Evolutionary conservation across 164 flowering plant species (phyloP), one percentile per base, ranked within the genome.

Genomic region (Platanus orientalis): DNA sequence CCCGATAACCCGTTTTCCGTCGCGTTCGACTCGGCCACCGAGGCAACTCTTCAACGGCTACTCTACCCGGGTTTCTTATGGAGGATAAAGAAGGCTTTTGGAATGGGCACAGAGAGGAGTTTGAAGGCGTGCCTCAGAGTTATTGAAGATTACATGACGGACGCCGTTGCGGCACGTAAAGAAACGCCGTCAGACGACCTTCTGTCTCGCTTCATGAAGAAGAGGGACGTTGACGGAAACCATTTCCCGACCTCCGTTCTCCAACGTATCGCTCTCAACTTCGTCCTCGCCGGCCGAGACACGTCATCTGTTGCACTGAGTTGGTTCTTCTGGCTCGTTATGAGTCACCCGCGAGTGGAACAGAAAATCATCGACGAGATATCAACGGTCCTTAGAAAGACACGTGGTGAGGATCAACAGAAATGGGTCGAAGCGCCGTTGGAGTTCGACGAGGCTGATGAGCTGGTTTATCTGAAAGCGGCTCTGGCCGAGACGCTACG

Each of bases 251-350:
- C 58, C 66, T 10, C 73, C 0, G 84, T 85, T 14, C 87, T 91
- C 52, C 82, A 69, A 30, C 80, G 82, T 1, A 84, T 91, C 13
- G 96, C 96, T 3, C 80, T 91, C n/a, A 91, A 89, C 75, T 91
- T 91, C 67, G 85, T 91, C n/a, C 85, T 91, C n/a, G 97, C 97
- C 7, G 97, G 97, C 0, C 81, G 97, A 0, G 97, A 91, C 82
- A 91, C 97, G 1, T 88, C 96, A 2, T 88, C 97, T 0, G 96
- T 87, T 20, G 96, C 97, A 0, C 73, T 91, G 23, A 85, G 87
- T 67, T 91, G 97, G 97, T 91, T 91, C 73, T 91, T 91, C 75
- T 84, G 80, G 80, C 80, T 84, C 10, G 79, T 91, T 30, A 84
- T 85, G 87, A 80, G 74, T 64, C 59, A 81, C 62, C 82, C 86